phyloP scores from a whole-genome alignment of 1,284 basidiomycete species.

The Apiotrichum montevideense region DNA sequence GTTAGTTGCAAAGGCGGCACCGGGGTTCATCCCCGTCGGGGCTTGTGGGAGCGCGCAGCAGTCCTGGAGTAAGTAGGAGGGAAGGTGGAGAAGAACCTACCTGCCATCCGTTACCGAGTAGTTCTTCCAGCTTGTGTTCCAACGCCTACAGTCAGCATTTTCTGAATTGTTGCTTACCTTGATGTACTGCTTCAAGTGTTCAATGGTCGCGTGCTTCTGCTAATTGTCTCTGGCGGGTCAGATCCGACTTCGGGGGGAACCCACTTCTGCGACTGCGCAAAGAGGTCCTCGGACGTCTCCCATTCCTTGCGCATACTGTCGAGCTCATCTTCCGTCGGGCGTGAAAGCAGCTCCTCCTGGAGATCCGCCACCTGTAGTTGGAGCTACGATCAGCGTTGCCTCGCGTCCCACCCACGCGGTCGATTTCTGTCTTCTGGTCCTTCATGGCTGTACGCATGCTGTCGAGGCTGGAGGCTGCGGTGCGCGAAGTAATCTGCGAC shows the following conservation, averaged over 20 bases:
- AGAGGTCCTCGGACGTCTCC: constrained; percentile 26
- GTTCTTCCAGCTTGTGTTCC: constrained; percentile 26
- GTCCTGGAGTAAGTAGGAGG: not conserved
- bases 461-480: not conserved
- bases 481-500: not conserved
- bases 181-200: constrained; percentile 28
- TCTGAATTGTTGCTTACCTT: constrained; percentile 15
- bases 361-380: constrained; percentile 5
- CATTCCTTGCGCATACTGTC: constrained; percentile 19
- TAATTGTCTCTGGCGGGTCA: constrained; percentile 31
- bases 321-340: constrained; percentile 14
- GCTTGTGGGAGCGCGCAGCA: not conserved
- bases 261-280: constrained; percentile 30
- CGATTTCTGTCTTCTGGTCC: not conserved
- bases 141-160: constrained; percentile 18
- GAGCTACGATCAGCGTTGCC: constrained; percentile 3
- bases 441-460: not conserved
- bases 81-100: constrained; percentile 10
- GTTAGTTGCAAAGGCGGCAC: constrained; percentile 9
- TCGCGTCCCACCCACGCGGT: not conserved
- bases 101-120: constrained; percentile 26
- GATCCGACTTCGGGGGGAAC: not conserved
- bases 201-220: constrained; percentile 29
- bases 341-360: constrained; percentile 2
- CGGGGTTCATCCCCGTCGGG: constrained; percentile 5